Percentiles rank a stretch among this genome's conserved stretches.
phyloP scores from a whole-genome alignment of 208 protist genomes.

The Tritrichomonas musculus region DNA sequence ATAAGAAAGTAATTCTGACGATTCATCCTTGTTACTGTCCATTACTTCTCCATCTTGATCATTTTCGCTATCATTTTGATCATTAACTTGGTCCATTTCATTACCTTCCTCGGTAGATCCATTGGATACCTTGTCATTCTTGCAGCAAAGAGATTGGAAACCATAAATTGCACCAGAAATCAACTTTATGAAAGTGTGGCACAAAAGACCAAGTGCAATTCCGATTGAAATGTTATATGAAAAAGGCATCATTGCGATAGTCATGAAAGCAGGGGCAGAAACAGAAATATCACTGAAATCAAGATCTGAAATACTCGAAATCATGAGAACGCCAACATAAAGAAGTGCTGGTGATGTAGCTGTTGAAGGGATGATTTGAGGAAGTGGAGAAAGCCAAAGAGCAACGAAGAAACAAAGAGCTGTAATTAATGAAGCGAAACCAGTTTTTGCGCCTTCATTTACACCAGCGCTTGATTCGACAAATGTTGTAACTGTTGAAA shows the following conservation, averaged over 20 bases:
- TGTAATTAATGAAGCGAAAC: not conserved
- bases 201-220: not conserved
- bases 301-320: not conserved
- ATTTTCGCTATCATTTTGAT: too few relatives aligned
- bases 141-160: too few relatives aligned
- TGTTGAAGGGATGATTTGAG: not conserved
- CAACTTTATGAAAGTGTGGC: too few relatives aligned
- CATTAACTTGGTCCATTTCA: too few relatives aligned
- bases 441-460: not conserved
- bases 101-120: too few relatives aligned
- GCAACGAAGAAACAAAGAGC: not conserved
- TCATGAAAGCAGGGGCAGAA: not conserved
- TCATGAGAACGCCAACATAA: constrained; percentile 22
- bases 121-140: too few relatives aligned
- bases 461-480: not conserved
- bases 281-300: not conserved
- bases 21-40: too few relatives aligned
- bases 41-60: too few relatives aligned
- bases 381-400: not conserved
- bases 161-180: too few relatives aligned
- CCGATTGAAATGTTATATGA: not conserved
- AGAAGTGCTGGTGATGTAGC: not conserved
- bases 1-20: too few relatives aligned
- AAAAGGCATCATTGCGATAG: not conserved
- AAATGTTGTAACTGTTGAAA: not conserved